These are phyloP conservation scores for Rhizopus arrhizus DNA, from an alignment of 371 early-diverging fungal species.

Conservation along the genomic window DNA sequence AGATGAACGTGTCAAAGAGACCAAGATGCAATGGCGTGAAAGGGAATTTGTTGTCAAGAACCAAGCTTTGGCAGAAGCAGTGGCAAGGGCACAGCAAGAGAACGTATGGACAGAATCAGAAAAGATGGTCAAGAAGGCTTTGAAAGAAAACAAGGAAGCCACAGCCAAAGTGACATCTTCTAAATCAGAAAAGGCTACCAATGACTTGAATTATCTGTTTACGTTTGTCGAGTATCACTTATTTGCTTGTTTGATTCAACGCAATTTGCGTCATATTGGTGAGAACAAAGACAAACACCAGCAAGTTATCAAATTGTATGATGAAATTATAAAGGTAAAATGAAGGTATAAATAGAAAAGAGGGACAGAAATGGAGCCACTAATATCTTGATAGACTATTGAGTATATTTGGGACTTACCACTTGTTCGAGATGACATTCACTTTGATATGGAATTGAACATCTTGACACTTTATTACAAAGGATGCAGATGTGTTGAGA, in stretches of 20 bases:
- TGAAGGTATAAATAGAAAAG: not conserved
- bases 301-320: conserved; percentile 69
- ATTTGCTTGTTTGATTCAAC: conserved; percentile 57
- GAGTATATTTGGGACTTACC: conserved; percentile 59
- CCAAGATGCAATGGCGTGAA: conserved; percentile 47
- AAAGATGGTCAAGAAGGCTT: conserved; percentile 58
- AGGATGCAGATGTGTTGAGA: conserved; percentile 49
- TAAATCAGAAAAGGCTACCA: conserved; percentile 65
- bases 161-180: conserved; percentile 73
- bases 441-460: conserved; percentile 56
- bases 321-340: conserved; percentile 67
- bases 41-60: conserved; percentile 46
- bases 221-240: conserved; percentile 62
- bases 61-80: conserved; percentile 39
- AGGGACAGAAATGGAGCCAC: not conserved
- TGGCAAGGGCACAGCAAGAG: conserved; percentile 47
- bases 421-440: conserved; percentile 50
- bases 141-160: conserved; percentile 69
- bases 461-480: conserved; percentile 56
- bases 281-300: conserved; percentile 52
- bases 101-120: conserved; percentile 62
- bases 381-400: conserved; percentile 41
- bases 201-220: conserved; percentile 57
- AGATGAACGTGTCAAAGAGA: conserved; percentile 25
- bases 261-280: conserved; percentile 52